Evolutionary conservation across 2,329 filamentous ascomycete species (phyloP).

Genomic region (Gliomastix tumulicola): DNA sequence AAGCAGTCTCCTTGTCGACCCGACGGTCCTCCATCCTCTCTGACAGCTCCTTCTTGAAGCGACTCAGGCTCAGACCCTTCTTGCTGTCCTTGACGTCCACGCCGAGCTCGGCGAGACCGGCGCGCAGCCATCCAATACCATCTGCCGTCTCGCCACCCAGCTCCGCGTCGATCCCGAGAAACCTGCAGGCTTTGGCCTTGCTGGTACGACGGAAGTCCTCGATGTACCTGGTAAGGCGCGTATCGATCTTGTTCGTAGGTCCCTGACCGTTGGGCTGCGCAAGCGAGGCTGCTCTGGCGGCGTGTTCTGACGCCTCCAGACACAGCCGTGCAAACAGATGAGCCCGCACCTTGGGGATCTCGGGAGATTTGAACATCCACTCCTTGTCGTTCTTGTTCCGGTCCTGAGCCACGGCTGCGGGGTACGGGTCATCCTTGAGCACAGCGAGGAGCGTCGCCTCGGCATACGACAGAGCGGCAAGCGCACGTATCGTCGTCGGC

Average conservation of each 20-base stretch:
- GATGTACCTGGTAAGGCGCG: constrained; percentile 64
- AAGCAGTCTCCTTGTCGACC: constrained; percentile 64
- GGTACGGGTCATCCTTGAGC: constrained; percentile 90
- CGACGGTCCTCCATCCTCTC: constrained; percentile 75
- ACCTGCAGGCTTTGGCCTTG: constrained; percentile 79
- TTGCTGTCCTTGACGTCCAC: constrained; percentile 45
- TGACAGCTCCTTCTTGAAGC: constrained; percentile 65
- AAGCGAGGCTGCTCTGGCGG: constrained; percentile 59
- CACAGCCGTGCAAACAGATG: constrained; percentile 84
- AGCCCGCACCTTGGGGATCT: constrained; percentile 82
- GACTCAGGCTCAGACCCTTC: constrained; percentile 51
- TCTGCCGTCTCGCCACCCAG: constrained; percentile 72
- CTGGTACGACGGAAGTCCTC: constrained; percentile 69
- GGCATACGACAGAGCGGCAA: constrained; percentile 65
- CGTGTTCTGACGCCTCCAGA: constrained; percentile 82
- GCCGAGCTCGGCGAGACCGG: constrained; percentile 69
- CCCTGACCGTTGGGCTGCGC: constrained; percentile 24
- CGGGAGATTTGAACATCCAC: constrained; percentile 92
- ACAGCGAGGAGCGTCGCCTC: constrained; percentile 89
- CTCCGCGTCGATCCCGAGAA: constrained; percentile 87
- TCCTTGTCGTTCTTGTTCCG: constrained; percentile 80
- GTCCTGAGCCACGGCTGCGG: constrained; percentile 71
- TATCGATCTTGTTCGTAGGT: constrained; percentile 45
- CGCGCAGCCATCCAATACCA: constrained; percentile 80
- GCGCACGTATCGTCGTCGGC: constrained; percentile 43